Percentiles rank a stretch among this genome's conserved stretches.
Evolutionary conservation across 139 green algal species (phyloP).

Genomic region (Pseudopediastrum boryanum): DNA sequence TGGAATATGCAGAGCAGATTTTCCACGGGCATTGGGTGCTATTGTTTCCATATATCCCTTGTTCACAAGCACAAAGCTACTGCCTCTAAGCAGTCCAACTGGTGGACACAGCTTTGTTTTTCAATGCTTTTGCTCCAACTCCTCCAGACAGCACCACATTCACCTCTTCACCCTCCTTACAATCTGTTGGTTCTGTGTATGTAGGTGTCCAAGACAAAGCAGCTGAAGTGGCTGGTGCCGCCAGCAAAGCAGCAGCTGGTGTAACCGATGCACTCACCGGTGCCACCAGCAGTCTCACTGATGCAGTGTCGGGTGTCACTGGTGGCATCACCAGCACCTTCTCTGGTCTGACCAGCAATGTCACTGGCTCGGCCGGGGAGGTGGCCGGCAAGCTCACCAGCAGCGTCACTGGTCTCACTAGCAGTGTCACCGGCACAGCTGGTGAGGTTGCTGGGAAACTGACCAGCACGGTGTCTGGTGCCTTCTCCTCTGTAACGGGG

Average conservation of each 20-base stretch:
- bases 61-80: too few relatives aligned
- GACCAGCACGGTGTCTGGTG: slow-evolving; percentile 9
- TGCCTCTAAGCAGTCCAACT: too few relatives aligned
- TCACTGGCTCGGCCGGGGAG: slow-evolving; percentile 9
- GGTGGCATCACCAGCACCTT: not conserved
- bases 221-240: slow-evolving; percentile 18
- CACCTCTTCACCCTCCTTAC: not conserved
- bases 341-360: not conserved
- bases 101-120: too few relatives aligned
- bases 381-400: slow-evolving; percentile 23
- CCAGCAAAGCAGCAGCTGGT: slow-evolving; percentile 13
- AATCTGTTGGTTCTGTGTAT: not conserved
- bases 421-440: not conserved
- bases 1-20: too few relatives aligned
- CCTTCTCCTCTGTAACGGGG: slow-evolving; percentile 9
- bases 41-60: too few relatives aligned
- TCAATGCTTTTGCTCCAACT: too few relatives aligned
- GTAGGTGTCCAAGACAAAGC: slow-evolving; percentile 25
- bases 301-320: slow-evolving; percentile 5
- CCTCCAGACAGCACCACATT: not conserved
- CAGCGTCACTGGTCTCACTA: not conserved
- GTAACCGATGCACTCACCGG: slow-evolving; percentile 8
- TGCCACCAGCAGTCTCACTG: not conserved
- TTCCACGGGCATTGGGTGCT: too few relatives aligned
- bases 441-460: not conserved